These are phyloP conservation scores for Zygosaccharomyces bisporus DNA, from an alignment of 805 yeast species.

Conservation along the genomic window DNA sequence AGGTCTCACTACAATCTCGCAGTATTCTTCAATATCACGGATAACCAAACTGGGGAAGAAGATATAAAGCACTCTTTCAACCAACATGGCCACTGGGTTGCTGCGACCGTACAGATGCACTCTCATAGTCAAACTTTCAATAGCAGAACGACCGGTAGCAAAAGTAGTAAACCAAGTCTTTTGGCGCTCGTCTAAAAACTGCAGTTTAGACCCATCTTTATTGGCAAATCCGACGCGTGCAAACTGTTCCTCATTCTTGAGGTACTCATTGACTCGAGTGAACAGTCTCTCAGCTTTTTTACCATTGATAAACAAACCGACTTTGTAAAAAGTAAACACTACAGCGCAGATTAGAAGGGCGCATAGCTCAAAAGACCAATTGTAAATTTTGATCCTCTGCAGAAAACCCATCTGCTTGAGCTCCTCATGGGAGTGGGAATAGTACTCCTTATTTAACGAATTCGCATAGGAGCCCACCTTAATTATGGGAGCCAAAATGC, in stretches of 20 bases:
- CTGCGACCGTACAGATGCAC: conserved; percentile 75
- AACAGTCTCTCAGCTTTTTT: conserved; percentile 52
- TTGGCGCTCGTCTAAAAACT: conserved; percentile 39
- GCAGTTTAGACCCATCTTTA: conserved; percentile 19
- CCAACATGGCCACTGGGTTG: conserved; percentile 61
- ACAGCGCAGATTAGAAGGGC: conserved; percentile 49
- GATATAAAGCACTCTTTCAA: conserved; percentile 59
- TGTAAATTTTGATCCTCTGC: conserved; percentile 56
- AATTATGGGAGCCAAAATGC: not conserved
- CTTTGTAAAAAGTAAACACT: conserved; percentile 48
- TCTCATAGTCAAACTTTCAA: conserved; percentile 57
- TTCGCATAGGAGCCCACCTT: conserved; percentile 15
- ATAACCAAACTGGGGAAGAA: conserved; percentile 52
- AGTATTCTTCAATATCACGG: conserved; percentile 50
- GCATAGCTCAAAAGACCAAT: conserved; percentile 73
- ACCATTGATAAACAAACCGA: conserved; percentile 61
- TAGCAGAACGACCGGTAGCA: conserved; percentile 84
- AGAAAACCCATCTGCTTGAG: conserved; percentile 54
- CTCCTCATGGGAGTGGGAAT: conserved; percentile 42
- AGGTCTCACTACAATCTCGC: conserved; percentile 58
- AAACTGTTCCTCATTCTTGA: conserved; percentile 57
- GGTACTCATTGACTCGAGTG: conserved; percentile 45
- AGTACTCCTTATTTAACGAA: conserved; percentile 31
- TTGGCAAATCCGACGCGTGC: conserved; percentile 51
- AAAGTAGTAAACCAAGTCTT: conserved; percentile 49